Evolutionary conservation across 768 basidiomycete species (phyloP), one percentile per base, ranked within the genome.

Genomic region (Boletellus ananas): DNA sequence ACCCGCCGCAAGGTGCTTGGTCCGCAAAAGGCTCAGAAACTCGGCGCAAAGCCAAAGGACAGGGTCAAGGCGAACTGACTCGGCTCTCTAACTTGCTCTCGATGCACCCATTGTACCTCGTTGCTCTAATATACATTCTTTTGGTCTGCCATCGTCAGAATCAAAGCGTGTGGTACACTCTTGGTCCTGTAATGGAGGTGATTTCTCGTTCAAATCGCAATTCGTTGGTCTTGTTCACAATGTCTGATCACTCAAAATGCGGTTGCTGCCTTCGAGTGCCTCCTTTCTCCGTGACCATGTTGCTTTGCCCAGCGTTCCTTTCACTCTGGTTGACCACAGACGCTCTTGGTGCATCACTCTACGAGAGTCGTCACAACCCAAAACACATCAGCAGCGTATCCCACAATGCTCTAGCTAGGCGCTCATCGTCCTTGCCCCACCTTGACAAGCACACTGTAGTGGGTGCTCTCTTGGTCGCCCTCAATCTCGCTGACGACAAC

Each of bases 1-100:
- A 81, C 79, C 58, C 71, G 83, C 34, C 63, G 71, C 47, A 83
- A 77, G 65, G 77, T 82, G 10, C 71, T 81, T 34, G 76, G 79
- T 4, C 54, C 40, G 0, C 65, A 67, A 25, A 62, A 51, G 39
- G 61, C 70, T 2, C 60, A 55, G 18, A 70, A 66, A 38, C 63
- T 70, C 25, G 70, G 71, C 17, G 57, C 58, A 37, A 71, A 67
- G 50, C 63, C 70, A 33, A 74, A 72, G 35, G 58, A 56, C 38
- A 58, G 63, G 54, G 11, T 34, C 2, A 67, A 69, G 35, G 44
- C 51, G 17, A 54, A 55, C 27, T 67, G 21, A 57, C 27, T 16
- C n/a, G 16, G 18, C 20, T 34, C 21, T 3, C n/a, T 25, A 6
- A 36, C 33, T 35, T 36, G 1, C 3, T 2, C 18, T 17, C 16